Evolutionary conservation across 768 basidiomycete species (phyloP).

Genomic region (Nidularia pulvinata): DNA sequence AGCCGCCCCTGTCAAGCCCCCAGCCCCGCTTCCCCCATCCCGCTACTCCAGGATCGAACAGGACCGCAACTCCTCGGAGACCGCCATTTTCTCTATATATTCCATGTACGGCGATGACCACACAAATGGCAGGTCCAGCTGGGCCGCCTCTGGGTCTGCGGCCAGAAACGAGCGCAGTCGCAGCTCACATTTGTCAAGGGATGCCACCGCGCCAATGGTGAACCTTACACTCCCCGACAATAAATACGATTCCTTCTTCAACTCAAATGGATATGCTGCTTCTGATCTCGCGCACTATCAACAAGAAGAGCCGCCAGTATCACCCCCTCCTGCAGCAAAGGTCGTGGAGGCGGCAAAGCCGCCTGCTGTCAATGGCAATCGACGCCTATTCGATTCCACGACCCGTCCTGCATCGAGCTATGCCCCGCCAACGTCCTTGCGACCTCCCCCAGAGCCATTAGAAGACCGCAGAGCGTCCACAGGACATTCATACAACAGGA

Average conservation of each 20-base stretch:
- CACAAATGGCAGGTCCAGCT: conserved; percentile 35
- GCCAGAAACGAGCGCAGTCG: conserved; percentile 15
- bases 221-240: conserved; percentile 25
- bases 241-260: conserved; percentile 20
- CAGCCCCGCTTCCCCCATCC: conserved; percentile 22
- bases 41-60: conserved; percentile 33
- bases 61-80: conserved; percentile 64
- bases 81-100: conserved; percentile 82
- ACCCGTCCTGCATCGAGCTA: conserved; percentile 25
- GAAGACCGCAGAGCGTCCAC: conserved; percentile 27
- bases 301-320: conserved; percentile 11
- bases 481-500: conserved; percentile 14
- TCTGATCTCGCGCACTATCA: conserved; percentile 29
- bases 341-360: not conserved
- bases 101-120: conserved; percentile 80
- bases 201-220: conserved; percentile 30
- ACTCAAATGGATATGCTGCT: conserved; percentile 16
- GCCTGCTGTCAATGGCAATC: conserved; percentile 8
- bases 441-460: conserved; percentile 25
- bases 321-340: conserved; percentile 3
- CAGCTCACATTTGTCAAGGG: conserved; percentile 5
- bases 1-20: conserved; percentile 20
- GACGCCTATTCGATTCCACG: conserved; percentile 19
- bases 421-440: conserved; percentile 26
- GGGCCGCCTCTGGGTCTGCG: conserved; percentile 23